Evolutionary conservation across 2,329 filamentous ascomycete genomes (phyloP).

Genomic region (Endothia cerciana): DNA sequence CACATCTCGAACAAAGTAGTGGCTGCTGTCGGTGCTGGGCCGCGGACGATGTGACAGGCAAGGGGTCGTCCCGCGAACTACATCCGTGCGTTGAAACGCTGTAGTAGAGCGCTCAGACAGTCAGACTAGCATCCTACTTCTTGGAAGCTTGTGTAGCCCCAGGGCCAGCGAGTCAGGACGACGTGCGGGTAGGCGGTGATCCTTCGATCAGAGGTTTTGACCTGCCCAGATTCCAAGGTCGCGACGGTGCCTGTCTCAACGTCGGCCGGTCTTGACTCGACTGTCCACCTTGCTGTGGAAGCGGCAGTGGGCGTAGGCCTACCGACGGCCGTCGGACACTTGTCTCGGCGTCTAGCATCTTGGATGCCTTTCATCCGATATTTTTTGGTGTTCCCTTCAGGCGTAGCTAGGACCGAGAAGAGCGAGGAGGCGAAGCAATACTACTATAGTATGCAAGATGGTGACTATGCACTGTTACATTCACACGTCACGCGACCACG

Average conservation of each 20-base stretch:
- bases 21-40: background rate
- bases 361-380: background rate
- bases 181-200: background rate
- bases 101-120: background rate
- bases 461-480: slow-evolving; percentile 1
- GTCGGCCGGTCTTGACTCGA: background rate
- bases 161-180: background rate
- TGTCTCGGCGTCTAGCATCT: background rate
- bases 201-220: background rate
- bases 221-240: background rate
- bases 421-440: too few relatives aligned
- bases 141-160: background rate
- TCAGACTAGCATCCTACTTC: background rate
- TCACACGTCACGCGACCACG: slow-evolving; percentile 1
- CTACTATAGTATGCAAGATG: background rate
- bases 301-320: too few relatives aligned
- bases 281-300: background rate
- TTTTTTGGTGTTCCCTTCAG: background rate
- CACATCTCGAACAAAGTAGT: too few relatives aligned
- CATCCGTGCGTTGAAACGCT: slow-evolving; percentile 15
- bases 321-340: background rate
- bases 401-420: too few relatives aligned
- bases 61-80: slow-evolving; percentile 13
- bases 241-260: slow-evolving; percentile 2
- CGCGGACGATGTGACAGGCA: slow-evolving; percentile 5